Evolutionary conservation across 2,329 filamentous ascomycete species (phyloP).

Genomic region (Phaeosphaeriaceae sp.): DNA sequence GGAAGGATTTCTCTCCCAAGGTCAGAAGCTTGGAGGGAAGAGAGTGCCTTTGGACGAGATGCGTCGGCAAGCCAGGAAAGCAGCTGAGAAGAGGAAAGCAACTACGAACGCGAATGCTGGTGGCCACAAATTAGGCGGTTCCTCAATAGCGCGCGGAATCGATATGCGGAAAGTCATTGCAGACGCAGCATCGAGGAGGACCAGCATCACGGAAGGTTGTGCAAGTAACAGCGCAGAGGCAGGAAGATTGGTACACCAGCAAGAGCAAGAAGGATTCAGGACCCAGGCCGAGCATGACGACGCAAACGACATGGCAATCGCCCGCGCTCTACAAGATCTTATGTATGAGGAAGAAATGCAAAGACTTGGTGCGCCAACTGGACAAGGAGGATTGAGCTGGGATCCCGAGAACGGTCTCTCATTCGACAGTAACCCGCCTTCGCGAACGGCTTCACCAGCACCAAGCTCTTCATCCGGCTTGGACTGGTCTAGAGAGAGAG

Average conservation of each 20-base stretch:
- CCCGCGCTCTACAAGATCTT: slow-evolving; percentile 84
- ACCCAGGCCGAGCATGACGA: slow-evolving; percentile 88
- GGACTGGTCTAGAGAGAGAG: slow-evolving; percentile 41
- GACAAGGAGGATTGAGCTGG: slow-evolving; percentile 45
- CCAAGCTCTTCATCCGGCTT: slow-evolving; percentile 20
- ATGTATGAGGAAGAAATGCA: slow-evolving; percentile 76
- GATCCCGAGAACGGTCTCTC: slow-evolving; percentile 44
- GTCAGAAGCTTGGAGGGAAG: slow-evolving; percentile 71
- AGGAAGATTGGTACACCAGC: slow-evolving; percentile 70
- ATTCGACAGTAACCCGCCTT: slow-evolving; percentile 54
- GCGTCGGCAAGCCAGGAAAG: slow-evolving; percentile 73
- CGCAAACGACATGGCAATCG: slow-evolving; percentile 86
- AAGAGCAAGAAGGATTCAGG: slow-evolving; percentile 73
- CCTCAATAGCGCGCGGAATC: slow-evolving; percentile 61
- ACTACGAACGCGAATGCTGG: slow-evolving; percentile 70
- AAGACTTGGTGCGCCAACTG: slow-evolving; percentile 49
- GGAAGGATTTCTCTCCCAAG: slow-evolving; percentile 82
- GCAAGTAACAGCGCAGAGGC: slow-evolving; percentile 73
- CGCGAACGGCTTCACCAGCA: slow-evolving; percentile 55
- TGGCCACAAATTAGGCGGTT: slow-evolving; percentile 76
- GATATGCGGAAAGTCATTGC: slow-evolving; percentile 77
- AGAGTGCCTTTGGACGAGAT: slow-evolving; percentile 72
- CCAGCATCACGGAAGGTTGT: slow-evolving; percentile 75
- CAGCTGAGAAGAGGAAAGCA: slow-evolving; percentile 73
- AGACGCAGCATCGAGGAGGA: slow-evolving; percentile 70